A percentile compares a stretch with the other conserved stretches of the same genome.
phyloP scores from a whole-genome alignment of 202 grass and related monocot genomes.

The Brachypodium distachyon region DNA sequence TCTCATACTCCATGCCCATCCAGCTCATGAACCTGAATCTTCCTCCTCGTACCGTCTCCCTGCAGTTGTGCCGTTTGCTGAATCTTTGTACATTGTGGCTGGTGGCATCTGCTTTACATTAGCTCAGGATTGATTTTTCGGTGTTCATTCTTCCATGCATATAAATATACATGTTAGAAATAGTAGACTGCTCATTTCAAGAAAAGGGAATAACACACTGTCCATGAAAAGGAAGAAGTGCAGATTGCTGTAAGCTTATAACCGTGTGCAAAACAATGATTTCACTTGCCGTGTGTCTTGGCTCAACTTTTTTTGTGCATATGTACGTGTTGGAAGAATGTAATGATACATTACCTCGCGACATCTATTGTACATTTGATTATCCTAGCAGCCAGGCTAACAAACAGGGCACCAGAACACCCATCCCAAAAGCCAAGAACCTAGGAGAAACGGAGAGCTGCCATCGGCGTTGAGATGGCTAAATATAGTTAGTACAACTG shows the following conservation, averaged over 20 bases:
- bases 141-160: slow-evolving; percentile 6
- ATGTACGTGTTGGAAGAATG: background rate
- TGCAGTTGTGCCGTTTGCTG: background rate
- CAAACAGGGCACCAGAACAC: too few relatives aligned
- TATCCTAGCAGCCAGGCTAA: background rate
- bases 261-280: background rate
- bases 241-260: slow-evolving; percentile 15
- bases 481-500: too few relatives aligned
- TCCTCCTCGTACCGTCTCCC: background rate
- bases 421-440: too few relatives aligned
- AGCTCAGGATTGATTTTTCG: background rate
- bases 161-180: slow-evolving; percentile 10
- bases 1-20: background rate
- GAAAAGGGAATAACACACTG: background rate
- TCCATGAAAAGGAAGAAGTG: background rate
- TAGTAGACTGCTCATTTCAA: background rate
- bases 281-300: background rate
- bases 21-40: background rate
- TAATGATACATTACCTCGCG: background rate
- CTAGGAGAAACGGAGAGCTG: too few relatives aligned
- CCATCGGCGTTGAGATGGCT: too few relatives aligned
- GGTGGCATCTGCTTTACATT: slow-evolving; percentile 6
- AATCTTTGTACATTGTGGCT: slow-evolving; percentile 9
- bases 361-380: background rate
- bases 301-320: background rate